A percentile compares a stretch with the other conserved stretches of the same genome.
These are phyloP conservation scores for Trichaptum fuscoviolaceum DNA, from an alignment of 768 basidiomycete genomes.

Conservation along the genomic window DNA sequence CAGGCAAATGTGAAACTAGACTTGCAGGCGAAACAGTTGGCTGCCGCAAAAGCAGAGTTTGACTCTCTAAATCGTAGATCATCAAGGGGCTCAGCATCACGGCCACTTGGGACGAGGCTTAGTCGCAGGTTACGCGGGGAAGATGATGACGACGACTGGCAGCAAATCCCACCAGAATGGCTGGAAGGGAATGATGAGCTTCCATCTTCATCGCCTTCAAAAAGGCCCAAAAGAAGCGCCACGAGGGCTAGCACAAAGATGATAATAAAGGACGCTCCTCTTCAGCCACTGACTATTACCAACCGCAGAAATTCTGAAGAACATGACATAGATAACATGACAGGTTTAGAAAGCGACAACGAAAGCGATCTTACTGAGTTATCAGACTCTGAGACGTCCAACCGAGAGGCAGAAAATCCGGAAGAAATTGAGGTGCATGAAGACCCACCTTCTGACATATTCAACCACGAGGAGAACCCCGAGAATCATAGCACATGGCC, in stretches of 20 bases:
- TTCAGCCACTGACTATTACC: constrained; percentile 12
- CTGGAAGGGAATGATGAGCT: constrained; percentile 24
- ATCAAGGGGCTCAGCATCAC: constrained; percentile 21
- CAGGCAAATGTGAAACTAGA: constrained; percentile 68
- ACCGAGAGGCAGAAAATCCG: constrained; percentile 13
- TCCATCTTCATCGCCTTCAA: not conserved
- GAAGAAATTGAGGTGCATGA: constrained; percentile 6
- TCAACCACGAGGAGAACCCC: constrained; percentile 1
- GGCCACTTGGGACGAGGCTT: constrained; percentile 50
- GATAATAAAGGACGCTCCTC: constrained; percentile 12
- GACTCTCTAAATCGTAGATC: constrained; percentile 11
- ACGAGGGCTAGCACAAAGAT: constrained; percentile 15
- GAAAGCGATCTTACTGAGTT: constrained; percentile 76
- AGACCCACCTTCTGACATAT: not conserved
- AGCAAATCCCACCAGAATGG: constrained; percentile 78
- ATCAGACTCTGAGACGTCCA: constrained; percentile 1
- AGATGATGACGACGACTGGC: constrained; percentile 60
- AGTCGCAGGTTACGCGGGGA: constrained; percentile 62
- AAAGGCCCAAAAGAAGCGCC: not conserved
- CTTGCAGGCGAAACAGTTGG: constrained; percentile 63
- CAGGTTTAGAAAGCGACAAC: constrained; percentile 57
- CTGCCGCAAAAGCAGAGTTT: constrained; percentile 24
- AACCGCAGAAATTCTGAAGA: constrained; percentile 15
- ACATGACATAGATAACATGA: constrained; percentile 18
- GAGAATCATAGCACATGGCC: constrained; percentile 11